Evolutionary conservation across 257 asterid species (phyloP).

Genomic region (Leptodermis oblonga): DNA sequence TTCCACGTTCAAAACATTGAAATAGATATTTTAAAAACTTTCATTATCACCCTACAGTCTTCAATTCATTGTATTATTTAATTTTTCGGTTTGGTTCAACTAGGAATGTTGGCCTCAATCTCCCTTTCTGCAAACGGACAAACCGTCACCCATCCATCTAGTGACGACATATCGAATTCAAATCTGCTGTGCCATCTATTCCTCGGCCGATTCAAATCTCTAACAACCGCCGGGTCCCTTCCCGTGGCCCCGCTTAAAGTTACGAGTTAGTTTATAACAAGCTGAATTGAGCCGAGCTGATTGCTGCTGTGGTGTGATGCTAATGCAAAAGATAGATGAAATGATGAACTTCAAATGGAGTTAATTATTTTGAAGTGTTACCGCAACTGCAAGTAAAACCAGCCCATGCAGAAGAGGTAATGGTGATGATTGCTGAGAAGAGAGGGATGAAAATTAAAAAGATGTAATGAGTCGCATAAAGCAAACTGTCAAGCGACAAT

Average conservation of each 20-base stretch:
- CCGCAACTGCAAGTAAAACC: too few species aligned
- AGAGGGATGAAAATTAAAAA: background rate
- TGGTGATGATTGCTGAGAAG: background rate
- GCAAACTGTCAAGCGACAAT: background rate
- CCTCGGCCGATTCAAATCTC: background rate
- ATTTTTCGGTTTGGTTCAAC: background rate
- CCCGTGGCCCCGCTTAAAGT: background rate
- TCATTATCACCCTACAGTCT: background rate
- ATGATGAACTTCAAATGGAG: too few species aligned
- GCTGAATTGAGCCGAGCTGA: too few species aligned
- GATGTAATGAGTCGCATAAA: background rate
- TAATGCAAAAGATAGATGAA: too few species aligned
- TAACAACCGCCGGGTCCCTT: background rate
- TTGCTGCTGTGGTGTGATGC: too few species aligned
- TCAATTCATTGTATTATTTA: background rate
- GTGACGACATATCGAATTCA: background rate
- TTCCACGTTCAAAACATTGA: background rate
- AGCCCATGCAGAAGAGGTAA: background rate
- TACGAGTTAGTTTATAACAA: too few species aligned
- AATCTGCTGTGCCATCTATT: background rate
- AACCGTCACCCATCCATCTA: background rate
- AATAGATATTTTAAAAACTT: background rate
- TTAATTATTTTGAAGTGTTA: too few species aligned
- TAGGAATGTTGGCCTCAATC: background rate
- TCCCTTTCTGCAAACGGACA: background rate